A percentile compares a stretch with the other conserved stretches of the same genome.
Conservation (phyloP, 768 basidiomycete genomes). For the Russula sp. region DNA sequence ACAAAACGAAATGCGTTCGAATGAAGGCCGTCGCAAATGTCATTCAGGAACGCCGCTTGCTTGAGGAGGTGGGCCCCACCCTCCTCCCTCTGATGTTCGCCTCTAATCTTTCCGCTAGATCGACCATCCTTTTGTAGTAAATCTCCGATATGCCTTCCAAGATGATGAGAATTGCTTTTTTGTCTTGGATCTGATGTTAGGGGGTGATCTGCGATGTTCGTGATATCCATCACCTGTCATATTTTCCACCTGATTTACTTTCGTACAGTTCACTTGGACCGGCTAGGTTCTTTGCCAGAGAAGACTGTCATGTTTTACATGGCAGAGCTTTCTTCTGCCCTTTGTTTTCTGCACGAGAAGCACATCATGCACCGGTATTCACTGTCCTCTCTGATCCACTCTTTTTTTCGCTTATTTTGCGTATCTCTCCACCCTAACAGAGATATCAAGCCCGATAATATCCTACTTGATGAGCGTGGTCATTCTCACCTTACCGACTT, state of each 20-base stretch:
- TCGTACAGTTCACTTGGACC: slow-evolving; percentile 74
- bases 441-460: slow-evolving; percentile 96
- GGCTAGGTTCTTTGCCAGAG: slow-evolving; percentile 67
- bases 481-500: slow-evolving; percentile 98
- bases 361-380: slow-evolving; percentile 92
- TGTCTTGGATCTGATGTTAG: slow-evolving; percentile 94
- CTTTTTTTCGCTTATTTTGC: slow-evolving; percentile 23
- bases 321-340: slow-evolving; percentile 81
- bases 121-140: slow-evolving; percentile 93
- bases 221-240: slow-evolving; percentile 13
- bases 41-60: slow-evolving; percentile 87
- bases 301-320: slow-evolving; percentile 81
- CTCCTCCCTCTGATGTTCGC: slow-evolving; percentile 21
- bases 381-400: slow-evolving; percentile 24
- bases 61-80: slow-evolving; percentile 72
- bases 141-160: slow-evolving; percentile 93
- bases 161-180: slow-evolving; percentile 99
- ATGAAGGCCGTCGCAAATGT: slow-evolving; percentile 98
- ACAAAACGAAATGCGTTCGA: slow-evolving; percentile 95
- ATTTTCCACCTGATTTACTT: slow-evolving; percentile 8
- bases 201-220: slow-evolving; percentile 90
- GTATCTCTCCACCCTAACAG: slow-evolving; percentile 33
- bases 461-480: slow-evolving; percentile 89
- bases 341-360: slow-evolving; percentile 87
- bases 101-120: slow-evolving; percentile 43